A percentile compares a stretch with the other conserved stretches of the same genome.
Evolutionary conservation across 106 monocot genomes (phyloP).

Genomic region (Dioscorea zingiberensis): DNA sequence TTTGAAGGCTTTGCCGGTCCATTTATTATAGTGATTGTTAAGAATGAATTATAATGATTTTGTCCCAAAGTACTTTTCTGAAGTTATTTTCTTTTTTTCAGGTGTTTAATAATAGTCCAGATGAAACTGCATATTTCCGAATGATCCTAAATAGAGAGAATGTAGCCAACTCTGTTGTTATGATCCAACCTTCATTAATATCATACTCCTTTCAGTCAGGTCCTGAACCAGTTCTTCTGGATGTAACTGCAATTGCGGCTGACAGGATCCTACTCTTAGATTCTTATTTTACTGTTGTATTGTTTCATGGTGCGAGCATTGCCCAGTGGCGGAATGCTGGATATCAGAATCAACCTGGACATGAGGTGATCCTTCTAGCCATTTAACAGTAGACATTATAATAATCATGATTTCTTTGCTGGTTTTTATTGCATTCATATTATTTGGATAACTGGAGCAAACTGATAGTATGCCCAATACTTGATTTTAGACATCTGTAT

Average conservation of each 20-base stretch:
- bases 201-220: slow-evolving; percentile 82
- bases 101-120: slow-evolving; percentile 94
- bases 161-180: slow-evolving; percentile 85
- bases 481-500: too few relatives aligned
- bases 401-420: background rate
- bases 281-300: slow-evolving; percentile 86
- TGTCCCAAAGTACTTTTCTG: background rate
- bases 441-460: too few relatives aligned
- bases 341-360: slow-evolving; percentile 84
- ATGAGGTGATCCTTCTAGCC: slow-evolving; percentile 46
- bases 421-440: too few relatives aligned
- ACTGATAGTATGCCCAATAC: too few relatives aligned
- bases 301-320: slow-evolving; percentile 88
- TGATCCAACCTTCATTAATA: slow-evolving; percentile 93
- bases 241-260: slow-evolving; percentile 82
- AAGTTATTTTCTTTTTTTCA: slow-evolving; percentile 23
- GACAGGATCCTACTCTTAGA: slow-evolving; percentile 86
- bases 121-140: slow-evolving; percentile 97
- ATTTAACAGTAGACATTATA: background rate
- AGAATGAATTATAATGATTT: background rate
- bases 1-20: background rate
- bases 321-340: slow-evolving; percentile 95
- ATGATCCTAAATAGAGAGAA: slow-evolving; percentile 86
- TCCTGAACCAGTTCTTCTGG: slow-evolving; percentile 76
- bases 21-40: background rate